A percentile compares a stretch with the other conserved stretches of the same genome.
These are phyloP conservation scores for Mycena galopus DNA, from an alignment of 768 basidiomycete genomes.

Conservation along the genomic window DNA sequence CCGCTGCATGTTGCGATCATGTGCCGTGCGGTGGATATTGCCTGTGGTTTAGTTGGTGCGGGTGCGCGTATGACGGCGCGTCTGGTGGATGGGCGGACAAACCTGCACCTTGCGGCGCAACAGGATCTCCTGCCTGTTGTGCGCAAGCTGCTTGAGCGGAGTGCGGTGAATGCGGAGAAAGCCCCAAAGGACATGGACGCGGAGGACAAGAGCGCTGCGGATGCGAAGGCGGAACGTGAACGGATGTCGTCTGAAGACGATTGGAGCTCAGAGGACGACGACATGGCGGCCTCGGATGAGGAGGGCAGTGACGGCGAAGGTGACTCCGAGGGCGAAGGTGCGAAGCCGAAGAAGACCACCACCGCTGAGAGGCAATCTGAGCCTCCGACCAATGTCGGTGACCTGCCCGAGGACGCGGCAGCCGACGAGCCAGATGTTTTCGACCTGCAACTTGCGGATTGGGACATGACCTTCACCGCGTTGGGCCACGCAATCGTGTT, in stretches of 20 bases:
- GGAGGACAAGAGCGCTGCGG: constrained; percentile 40
- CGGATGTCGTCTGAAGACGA: constrained; percentile 60
- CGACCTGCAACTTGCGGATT: constrained; percentile 66
- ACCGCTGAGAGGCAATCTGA: constrained; percentile 24
- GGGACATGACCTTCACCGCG: constrained; percentile 70
- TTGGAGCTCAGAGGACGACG: constrained; percentile 44
- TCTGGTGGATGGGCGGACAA: constrained; percentile 67
- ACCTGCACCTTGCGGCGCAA: constrained; percentile 70
- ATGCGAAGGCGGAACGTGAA: constrained; percentile 33
- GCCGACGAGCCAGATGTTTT: constrained; percentile 68
- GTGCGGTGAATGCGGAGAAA: constrained; percentile 53
- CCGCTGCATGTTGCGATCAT: constrained; percentile 71
- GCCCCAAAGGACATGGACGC: constrained; percentile 41
- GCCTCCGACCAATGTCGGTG: constrained; percentile 43
- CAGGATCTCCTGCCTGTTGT: constrained; percentile 56
- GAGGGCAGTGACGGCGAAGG: constrained; percentile 28
- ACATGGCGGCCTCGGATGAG: constrained; percentile 33
- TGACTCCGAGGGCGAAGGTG: constrained; percentile 32
- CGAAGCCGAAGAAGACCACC: constrained; percentile 19
- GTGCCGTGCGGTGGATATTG: constrained; percentile 59
- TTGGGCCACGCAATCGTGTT: constrained; percentile 65
- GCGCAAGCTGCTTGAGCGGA: constrained; percentile 65
- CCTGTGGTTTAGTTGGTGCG: constrained; percentile 64
- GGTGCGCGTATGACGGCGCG: constrained; percentile 69
- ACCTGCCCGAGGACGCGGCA: constrained; percentile 62